Evolutionary conservation across 164 flowering plant genomes (phyloP), one percentile per base, ranked within the genome.

Genomic region (Akebia trifoliata): DNA sequence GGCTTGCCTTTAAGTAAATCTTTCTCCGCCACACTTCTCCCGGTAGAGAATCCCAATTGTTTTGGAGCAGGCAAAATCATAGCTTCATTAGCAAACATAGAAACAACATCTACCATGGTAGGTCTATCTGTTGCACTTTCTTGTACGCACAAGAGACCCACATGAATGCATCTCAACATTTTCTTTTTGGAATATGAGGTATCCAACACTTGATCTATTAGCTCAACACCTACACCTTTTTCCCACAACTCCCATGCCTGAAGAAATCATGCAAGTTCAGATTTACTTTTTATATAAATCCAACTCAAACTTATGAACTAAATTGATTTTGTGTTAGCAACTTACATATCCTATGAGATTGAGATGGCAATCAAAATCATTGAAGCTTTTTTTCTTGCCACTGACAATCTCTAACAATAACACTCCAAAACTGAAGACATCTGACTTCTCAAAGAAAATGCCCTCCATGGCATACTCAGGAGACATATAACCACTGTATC

Each of bases 241-340:
- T 44, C 26, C 48, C 48, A 44, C 25, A 50, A 30, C 31, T 50
- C 37, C 54, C 54, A 50, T 31, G 54, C 54, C 54, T 50, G n/a
- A n/a, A n/a, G n/a, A 50, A 6, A 50, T 24, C 18, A 28, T 4
- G 6, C 8, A 20, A 29, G 6, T 15, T 26, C 20, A 6, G 5
- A 11, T 3, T 48, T 30, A 4, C 36, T 28, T 15, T 22, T 10
- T 0, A 50, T 9, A 31, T 10, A 29, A 15, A 18, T 8, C 17
- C 9, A 15, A 15, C n/a, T n/a, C n/a, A n/a, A n/a, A n/a, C n/a
- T n/a, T n/a, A n/a, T n/a, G n/a, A n/a, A n/a, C n/a, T n/a, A n/a
- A n/a, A n/a, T n/a, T n/a, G n/a, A n/a, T n/a, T n/a, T n/a, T n/a
- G n/a, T n/a, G n/a, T 12, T 15, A 14, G 7, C 2, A 4, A 50